These are phyloP conservation scores for Casuarina glauca DNA, from an alignment of 306 rosid genomes.

Conservation along the genomic window DNA sequence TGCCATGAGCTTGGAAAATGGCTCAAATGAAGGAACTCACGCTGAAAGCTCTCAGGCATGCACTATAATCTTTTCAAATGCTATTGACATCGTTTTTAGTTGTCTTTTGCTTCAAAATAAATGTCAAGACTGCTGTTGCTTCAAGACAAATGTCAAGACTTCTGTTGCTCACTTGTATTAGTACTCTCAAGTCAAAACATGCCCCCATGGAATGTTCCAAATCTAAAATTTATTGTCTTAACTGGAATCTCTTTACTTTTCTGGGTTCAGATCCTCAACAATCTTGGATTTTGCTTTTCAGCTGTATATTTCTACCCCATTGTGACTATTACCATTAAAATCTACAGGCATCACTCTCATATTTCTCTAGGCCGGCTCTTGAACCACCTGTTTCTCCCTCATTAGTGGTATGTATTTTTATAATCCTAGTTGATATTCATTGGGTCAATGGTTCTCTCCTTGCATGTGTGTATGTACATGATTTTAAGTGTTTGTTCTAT, in stretches of 20 bases:
- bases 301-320: background rate
- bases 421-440: conserved; percentile 8
- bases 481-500: background rate
- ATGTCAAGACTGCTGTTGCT: background rate
- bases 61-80: background rate
- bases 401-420: conserved; percentile 36
- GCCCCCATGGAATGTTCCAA: background rate
- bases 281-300: conserved; percentile 11
- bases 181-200: background rate
- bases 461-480: background rate
- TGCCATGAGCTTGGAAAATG: conserved; percentile 48
- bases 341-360: conserved; percentile 56
- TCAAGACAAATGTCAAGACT: background rate
- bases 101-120: background rate
- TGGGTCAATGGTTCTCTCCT: conserved; percentile 16
- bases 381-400: conserved; percentile 64
- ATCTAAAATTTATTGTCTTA: background rate
- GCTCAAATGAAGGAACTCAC: background rate
- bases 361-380: conserved; percentile 44
- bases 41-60: conserved; percentile 63
- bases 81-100: background rate
- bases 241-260: background rate
- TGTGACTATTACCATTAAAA: conserved; percentile 13
- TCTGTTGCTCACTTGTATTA: background rate
- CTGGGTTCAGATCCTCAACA: conserved; percentile 16